Evolutionary conservation across 202 grass and related monocot genomes (phyloP), one percentile per base, ranked within the genome.

Genomic region (Zizania palustris): DNA sequence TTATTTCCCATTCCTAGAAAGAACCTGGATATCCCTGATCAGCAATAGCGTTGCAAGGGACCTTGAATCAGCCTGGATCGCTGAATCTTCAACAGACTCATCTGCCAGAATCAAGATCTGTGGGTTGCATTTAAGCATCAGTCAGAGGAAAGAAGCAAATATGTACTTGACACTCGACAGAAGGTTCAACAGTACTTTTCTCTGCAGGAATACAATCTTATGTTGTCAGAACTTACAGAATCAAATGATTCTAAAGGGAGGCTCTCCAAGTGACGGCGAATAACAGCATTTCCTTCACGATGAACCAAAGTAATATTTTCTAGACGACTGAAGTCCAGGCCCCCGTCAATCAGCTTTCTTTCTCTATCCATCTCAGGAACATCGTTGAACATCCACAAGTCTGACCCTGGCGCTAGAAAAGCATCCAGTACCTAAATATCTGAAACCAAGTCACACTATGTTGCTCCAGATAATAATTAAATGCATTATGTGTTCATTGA

Each of bases 341-440:
- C 87, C 72, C 90, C 87, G 0, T 85, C 90, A 64, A 80, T 79
- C 45, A 87, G 60, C 53, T 93, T 90, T 82, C 37, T 87, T 66
- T 89, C 81, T 60, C 87, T 82, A 60, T 90, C 87, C 63, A 82
- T 72, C 84, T 93, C 90, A 82, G 84, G 84, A 55, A 93, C 87
- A 64, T 85, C 84, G 77, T 93, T 93, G 50, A 87, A 93, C 90
- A 93, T 90, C 90, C 90, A 93, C 71, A 93, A 76, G 41, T 93
- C 87, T 65, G 81, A 90, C 67, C 78, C 84, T 44, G 78, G 87
- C 1, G 84, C 87, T 76, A 93, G 87, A 77, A 93, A 93, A 69
- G 90, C 90, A 93, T 93, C 87, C 35, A 93, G 85, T 73, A 93
- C 90, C 90, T 93, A 78, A 75, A 76, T 83, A 79, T 67, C 64